Percentiles rank a stretch among this genome's conserved stretches.
These are phyloP conservation scores for Xylaria venustula DNA, from an alignment of 495 filamentous ascomycete species.

Conservation along the genomic window DNA sequence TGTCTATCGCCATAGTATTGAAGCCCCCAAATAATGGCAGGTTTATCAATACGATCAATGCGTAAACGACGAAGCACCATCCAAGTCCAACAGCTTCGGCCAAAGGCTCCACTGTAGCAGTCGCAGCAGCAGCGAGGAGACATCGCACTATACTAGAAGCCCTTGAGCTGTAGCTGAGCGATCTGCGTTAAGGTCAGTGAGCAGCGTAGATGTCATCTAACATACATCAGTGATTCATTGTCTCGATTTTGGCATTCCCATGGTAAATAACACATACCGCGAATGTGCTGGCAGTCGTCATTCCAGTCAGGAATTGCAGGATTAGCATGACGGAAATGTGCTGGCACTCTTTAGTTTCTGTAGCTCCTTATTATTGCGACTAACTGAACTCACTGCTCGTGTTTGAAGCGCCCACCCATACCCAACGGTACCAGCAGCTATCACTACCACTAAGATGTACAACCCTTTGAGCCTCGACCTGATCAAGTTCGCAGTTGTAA, in stretches of 20 bases:
- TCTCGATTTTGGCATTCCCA: background rate
- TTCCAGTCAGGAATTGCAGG: constrained; percentile 42
- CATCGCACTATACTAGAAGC: constrained; percentile 17
- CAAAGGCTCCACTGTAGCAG: constrained; percentile 14
- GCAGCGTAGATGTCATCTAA: constrained; percentile 17
- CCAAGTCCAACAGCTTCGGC: constrained; percentile 12
- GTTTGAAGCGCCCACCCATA: constrained; percentile 47
- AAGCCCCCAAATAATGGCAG: constrained; percentile 7
- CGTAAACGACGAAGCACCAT: constrained; percentile 18
- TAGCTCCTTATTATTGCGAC: background rate
- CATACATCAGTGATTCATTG: background rate
- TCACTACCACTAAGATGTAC: constrained; percentile 33
- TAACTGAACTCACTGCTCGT: background rate
- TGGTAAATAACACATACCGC: constrained; percentile 6
- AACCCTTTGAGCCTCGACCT: constrained; percentile 38
- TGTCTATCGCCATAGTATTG: background rate
- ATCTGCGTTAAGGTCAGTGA: constrained; percentile 30
- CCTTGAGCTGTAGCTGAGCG: constrained; percentile 14
- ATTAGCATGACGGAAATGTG: constrained; percentile 37
- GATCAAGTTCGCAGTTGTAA: constrained; percentile 41
- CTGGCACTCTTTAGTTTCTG: constrained; percentile 15
- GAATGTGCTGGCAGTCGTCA: constrained; percentile 39
- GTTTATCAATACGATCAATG: constrained; percentile 1
- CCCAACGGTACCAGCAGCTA: constrained; percentile 29
- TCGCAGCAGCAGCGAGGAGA: constrained; percentile 6